Conservation (phyloP, 2,329 filamentous ascomycete species). For the Talaromyces piceae region DNA sequence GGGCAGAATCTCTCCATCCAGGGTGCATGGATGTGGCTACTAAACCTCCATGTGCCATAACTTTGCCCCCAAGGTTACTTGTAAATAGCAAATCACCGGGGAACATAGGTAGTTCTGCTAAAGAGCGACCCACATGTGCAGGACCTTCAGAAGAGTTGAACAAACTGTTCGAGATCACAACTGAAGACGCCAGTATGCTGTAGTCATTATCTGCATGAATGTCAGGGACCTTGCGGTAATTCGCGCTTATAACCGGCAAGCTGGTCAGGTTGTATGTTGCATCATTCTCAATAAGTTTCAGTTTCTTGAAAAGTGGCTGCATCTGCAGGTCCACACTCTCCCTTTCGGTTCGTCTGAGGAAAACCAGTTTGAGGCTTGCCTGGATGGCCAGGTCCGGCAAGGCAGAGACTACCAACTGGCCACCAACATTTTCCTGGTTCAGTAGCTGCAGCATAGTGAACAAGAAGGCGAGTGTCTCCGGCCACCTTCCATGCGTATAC, state of each 20-base stretch:
- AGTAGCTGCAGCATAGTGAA: background rate
- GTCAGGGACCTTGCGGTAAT: conserved; percentile 2
- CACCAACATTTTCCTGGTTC: background rate
- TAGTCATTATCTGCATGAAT: conserved; percentile 19
- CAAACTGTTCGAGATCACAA: conserved; percentile 6
- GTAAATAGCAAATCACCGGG: conserved; percentile 5
- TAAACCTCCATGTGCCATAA: background rate
- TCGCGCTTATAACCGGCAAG: background rate
- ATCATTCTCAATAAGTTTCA: conserved; percentile 39
- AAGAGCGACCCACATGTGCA: background rate
- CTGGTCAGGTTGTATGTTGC: conserved; percentile 18
- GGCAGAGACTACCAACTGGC: background rate
- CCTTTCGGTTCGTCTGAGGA: conserved; percentile 1
- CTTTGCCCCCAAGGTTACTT: conserved; percentile 5
- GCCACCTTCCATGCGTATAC: background rate
- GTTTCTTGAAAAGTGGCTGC: background rate
- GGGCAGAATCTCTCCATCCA: conserved; percentile 6
- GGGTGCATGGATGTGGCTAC: conserved; percentile 7
- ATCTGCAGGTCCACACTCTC: background rate
- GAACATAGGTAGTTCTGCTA: conserved; percentile 2
- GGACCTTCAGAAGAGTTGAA: conserved; percentile 9
- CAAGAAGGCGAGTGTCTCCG: background rate
- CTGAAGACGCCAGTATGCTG: conserved; percentile 3
- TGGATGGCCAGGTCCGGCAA: background rate
- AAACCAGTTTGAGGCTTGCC: conserved; percentile 1